A percentile compares a stretch with the other conserved stretches of the same genome.
Evolutionary conservation across 2,329 filamentous ascomycete genomes (phyloP).

Genomic region (Neurospora crassa): DNA sequence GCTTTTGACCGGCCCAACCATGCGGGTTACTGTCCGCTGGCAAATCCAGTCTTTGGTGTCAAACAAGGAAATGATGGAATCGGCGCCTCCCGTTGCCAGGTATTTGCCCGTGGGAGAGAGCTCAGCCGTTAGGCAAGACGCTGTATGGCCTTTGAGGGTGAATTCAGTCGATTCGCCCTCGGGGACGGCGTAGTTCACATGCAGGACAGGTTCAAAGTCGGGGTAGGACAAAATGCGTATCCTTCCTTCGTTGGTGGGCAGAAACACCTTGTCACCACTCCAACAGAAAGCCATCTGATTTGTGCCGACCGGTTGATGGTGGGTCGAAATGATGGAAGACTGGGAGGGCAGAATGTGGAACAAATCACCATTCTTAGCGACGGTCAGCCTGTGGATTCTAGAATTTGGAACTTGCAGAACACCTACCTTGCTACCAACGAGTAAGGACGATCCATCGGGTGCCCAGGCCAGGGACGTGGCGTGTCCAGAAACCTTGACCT

Average conservation of each 20-base stretch:
- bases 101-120: conserved; percentile 63
- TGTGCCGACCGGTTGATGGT: conserved; percentile 54
- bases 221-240: conserved; percentile 63
- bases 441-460: conserved; percentile 57
- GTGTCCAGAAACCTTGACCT: conserved; percentile 56
- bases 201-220: conserved; percentile 45
- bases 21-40: conserved; percentile 58
- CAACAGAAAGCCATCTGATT: conserved; percentile 70
- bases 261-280: conserved; percentile 59
- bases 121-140: conserved; percentile 58
- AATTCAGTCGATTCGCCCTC: conserved; percentile 37
- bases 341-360: conserved; percentile 53
- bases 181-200: conserved; percentile 35
- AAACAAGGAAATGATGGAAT: conserved; percentile 68
- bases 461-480: conserved; percentile 66
- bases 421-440: conserved; percentile 64
- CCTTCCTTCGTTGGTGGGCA: conserved; percentile 61
- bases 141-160: conserved; percentile 62
- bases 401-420: not conserved
- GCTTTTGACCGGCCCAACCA: conserved; percentile 60
- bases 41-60: conserved; percentile 72
- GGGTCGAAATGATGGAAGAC: conserved; percentile 43
- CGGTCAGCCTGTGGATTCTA: conserved; percentile 12
- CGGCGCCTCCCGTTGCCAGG: conserved; percentile 65
- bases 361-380: conserved; percentile 47